Conservation (phyloP, 2,329 filamentous ascomycete species). For the Cryoendolithus antarcticus region DNA sequence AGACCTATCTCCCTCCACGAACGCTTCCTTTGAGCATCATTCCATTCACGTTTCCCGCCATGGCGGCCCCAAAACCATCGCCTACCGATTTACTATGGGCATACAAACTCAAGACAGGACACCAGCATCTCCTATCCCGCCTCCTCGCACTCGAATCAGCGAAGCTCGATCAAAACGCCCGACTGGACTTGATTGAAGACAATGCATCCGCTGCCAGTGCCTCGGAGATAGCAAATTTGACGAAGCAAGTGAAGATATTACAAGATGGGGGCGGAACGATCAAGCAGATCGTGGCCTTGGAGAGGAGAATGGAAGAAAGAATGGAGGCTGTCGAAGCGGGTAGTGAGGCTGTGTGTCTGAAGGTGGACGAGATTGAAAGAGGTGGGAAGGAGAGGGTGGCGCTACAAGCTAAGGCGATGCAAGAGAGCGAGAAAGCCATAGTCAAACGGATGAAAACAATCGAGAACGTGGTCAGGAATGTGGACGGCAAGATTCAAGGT, state of each 20-base stretch:
- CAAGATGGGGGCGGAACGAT: not conserved
- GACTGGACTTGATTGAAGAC: not conserved
- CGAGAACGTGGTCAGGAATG: not conserved
- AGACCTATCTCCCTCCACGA: not conserved
- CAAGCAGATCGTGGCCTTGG: not conserved
- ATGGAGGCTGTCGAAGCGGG: not conserved
- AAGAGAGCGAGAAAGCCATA: not conserved
- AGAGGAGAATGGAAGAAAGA: not conserved
- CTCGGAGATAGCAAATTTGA: slow-evolving; percentile 19
- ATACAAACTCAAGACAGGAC: slow-evolving; percentile 23
- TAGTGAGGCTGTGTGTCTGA: no score
- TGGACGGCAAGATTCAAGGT: not conserved
- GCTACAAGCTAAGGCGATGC: not conserved
- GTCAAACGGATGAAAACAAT: not conserved
- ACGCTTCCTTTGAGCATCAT: not conserved
- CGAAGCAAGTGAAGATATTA: slow-evolving; percentile 45
- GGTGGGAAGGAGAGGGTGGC: not conserved
- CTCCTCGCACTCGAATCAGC: slow-evolving; percentile 19
- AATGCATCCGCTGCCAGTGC: not conserved
- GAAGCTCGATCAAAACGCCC: not conserved
- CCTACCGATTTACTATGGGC: slow-evolving; percentile 23
- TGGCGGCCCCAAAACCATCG: slow-evolving; percentile 5
- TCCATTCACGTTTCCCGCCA: not conserved
- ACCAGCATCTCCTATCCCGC: slow-evolving; percentile 18
- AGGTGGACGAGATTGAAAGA: not conserved